phyloP scores from a whole-genome alignment of 1,284 basidiomycete genomes.

The Ceratobasidium sp. region DNA sequence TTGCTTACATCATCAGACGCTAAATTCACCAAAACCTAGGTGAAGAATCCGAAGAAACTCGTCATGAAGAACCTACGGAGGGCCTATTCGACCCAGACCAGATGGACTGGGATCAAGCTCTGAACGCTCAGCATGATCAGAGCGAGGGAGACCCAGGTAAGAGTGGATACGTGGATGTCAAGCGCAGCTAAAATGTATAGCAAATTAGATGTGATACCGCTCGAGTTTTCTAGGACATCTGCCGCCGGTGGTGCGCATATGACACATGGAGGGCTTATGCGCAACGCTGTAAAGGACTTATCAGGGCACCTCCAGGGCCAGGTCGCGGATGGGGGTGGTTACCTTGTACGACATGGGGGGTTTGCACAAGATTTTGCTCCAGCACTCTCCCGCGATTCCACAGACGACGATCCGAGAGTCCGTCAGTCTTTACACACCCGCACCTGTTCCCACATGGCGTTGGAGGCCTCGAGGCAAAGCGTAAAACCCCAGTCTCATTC shows the following conservation, averaged over 20 bases:
- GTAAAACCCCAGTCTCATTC: slow-evolving; percentile 53
- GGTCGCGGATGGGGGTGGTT: slow-evolving; percentile 26
- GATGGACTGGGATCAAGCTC: no score
- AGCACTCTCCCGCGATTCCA: not conserved
- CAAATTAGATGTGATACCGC: not conserved
- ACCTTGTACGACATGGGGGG: slow-evolving; percentile 10
- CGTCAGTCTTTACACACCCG: slow-evolving; percentile 56
- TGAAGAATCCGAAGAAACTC: no score
- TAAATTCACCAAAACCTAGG: no score
- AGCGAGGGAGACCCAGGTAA: no score
- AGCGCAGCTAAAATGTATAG: no score
- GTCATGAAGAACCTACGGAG: no score
- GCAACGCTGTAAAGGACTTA: not conserved
- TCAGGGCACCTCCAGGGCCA: no score
- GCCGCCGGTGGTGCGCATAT: not conserved
- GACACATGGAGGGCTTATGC: slow-evolving; percentile 24
- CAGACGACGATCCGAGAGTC: slow-evolving; percentile 13
- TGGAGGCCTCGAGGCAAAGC: slow-evolving; percentile 57
- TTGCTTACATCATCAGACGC: not conserved
- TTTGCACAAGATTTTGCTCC: not conserved
- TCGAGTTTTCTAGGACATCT: not conserved
- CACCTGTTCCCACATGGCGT: slow-evolving; percentile 60
- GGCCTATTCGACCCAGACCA: no score
- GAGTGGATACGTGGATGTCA: no score
- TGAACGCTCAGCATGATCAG: no score